Percentiles rank a stretch among this genome's conserved stretches.
Conservation (phyloP, 495 filamentous ascomycete genomes). For the Cenococcum geophilum region DNA sequence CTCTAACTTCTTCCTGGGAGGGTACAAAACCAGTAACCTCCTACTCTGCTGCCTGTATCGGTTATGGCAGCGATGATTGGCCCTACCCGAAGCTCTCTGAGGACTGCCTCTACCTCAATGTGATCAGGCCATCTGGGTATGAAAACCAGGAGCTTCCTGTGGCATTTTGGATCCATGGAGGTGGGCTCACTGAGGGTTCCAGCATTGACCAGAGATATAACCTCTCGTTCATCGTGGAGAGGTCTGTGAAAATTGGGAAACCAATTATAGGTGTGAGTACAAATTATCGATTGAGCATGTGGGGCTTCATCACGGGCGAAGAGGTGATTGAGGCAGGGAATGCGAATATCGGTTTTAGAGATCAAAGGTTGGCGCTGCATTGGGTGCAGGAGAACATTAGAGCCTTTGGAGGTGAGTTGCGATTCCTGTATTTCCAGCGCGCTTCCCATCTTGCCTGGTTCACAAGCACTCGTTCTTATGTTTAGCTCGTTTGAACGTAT, state of each 20-base stretch:
- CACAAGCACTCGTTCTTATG: not conserved
- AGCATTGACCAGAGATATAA: slow-evolving; percentile 43
- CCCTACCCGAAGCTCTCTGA: slow-evolving; percentile 37
- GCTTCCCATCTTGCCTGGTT: not conserved
- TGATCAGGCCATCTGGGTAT: slow-evolving; percentile 55
- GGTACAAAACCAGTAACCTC: slow-evolving; percentile 32
- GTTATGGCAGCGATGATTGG: slow-evolving; percentile 35
- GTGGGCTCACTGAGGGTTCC: slow-evolving; percentile 31
- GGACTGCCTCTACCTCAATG: slow-evolving; percentile 61
- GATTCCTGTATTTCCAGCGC: too few relatives aligned
- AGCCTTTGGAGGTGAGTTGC: slow-evolving; percentile 37
- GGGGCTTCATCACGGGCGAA: slow-evolving; percentile 47
- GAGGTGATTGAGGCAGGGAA: slow-evolving; percentile 42
- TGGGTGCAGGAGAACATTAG: slow-evolving; percentile 51
- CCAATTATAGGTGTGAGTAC: slow-evolving; percentile 58
- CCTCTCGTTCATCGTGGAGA: slow-evolving; percentile 47
- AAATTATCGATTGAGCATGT: slow-evolving; percentile 53
- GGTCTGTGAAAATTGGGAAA: slow-evolving; percentile 49
- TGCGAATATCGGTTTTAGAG: slow-evolving; percentile 53
- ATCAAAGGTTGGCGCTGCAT: slow-evolving; percentile 56
- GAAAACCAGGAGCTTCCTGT: slow-evolving; percentile 53
- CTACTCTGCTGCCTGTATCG: slow-evolving; percentile 41
- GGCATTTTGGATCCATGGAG: slow-evolving; percentile 62
- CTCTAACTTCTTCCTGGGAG: slow-evolving; percentile 42
- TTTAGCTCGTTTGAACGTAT: not conserved